phyloP scores from a whole-genome alignment of 371 early-diverging fungal genomes.

The Lichtheimia ramosa region DNA sequence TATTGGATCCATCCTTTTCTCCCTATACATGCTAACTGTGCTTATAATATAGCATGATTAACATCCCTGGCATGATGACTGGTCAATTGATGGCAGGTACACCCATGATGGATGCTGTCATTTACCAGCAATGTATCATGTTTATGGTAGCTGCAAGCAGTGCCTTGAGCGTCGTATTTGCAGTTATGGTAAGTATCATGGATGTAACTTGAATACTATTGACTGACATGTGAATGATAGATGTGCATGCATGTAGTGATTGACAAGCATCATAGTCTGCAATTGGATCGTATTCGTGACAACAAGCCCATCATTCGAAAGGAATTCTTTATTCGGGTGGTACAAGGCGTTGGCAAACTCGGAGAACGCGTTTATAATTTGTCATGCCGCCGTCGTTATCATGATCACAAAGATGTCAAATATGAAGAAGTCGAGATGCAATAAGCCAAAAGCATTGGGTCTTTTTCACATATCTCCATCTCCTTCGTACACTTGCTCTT shows the following conservation, averaged over 20 bases:
- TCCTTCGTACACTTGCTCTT: too few species aligned
- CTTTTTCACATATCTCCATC: too few species aligned
- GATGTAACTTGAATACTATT: background rate
- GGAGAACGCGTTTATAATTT: conserved; percentile 2
- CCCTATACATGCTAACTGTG: too few species aligned
- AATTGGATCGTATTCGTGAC: conserved; percentile 53
- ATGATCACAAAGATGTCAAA: conserved; percentile 1
- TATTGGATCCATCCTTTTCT: too few species aligned
- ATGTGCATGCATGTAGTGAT: conserved; percentile 59
- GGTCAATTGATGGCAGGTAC: conserved; percentile 88
- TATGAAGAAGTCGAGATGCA: conserved; percentile 19
- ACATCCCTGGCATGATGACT: conserved; percentile 92
- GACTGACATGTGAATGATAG: conserved; percentile 16
- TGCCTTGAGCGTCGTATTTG: conserved; percentile 62
- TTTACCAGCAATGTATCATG: conserved; percentile 84
- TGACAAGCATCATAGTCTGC: conserved; percentile 56
- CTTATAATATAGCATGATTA: conserved; percentile 51
- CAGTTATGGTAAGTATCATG: conserved; percentile 49
- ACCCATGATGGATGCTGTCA: conserved; percentile 74
- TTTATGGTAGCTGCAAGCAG: conserved; percentile 80
- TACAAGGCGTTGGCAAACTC: conserved; percentile 3
- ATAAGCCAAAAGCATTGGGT: background rate
- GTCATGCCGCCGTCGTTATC: conserved; percentile 8
- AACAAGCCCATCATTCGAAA: conserved; percentile 19
- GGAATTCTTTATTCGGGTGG: conserved; percentile 7